These are phyloP conservation scores for Phlebopus sp. DNA, from an alignment of 1,284 basidiomycete genomes.

Conservation along the genomic window DNA sequence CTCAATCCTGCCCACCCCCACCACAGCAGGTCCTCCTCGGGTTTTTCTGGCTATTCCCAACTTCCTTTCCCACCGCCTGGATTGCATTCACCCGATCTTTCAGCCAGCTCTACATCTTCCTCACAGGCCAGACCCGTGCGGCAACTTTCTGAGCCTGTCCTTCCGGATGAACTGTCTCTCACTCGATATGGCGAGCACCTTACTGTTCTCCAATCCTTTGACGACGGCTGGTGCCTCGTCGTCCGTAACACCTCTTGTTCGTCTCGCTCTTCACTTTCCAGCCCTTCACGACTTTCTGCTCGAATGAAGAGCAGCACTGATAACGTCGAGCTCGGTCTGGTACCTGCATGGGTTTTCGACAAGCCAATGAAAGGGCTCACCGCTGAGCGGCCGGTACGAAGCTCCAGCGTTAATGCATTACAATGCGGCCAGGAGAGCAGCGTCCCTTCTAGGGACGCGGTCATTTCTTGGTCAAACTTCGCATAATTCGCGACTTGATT, in stretches of 20 bases:
- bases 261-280: slow-evolving; percentile 23
- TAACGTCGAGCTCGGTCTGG: slow-evolving; percentile 51
- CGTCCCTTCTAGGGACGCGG: slow-evolving; percentile 41
- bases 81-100: slow-evolving; percentile 18
- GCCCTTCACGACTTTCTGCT: slow-evolving; percentile 1
- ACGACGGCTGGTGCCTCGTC: slow-evolving; percentile 77
- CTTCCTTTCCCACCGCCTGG: slow-evolving; percentile 8
- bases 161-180: slow-evolving; percentile 67
- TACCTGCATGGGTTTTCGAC: slow-evolving; percentile 72
- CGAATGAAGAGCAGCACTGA: slow-evolving; percentile 9
- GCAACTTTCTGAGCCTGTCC: slow-evolving; percentile 61
- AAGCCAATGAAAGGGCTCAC: slow-evolving; percentile 56
- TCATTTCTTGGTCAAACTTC: slow-evolving; percentile 70
- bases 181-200: slow-evolving; percentile 52
- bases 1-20: slow-evolving; percentile 12
- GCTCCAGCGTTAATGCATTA: slow-evolving; percentile 45
- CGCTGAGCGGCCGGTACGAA: slow-evolving; percentile 61
- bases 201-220: slow-evolving; percentile 57
- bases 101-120: slow-evolving; percentile 32
- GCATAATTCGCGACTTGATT: slow-evolving; percentile 6
- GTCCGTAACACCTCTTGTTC: slow-evolving; percentile 47
- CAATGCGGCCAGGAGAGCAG: slow-evolving; percentile 5
- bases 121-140: slow-evolving; percentile 50
- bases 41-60: slow-evolving; percentile 20
- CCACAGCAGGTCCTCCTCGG: slow-evolving; percentile 23